phyloP scores from a whole-genome alignment of 2,329 filamentous ascomycete species.

The Apiospora hydei region DNA sequence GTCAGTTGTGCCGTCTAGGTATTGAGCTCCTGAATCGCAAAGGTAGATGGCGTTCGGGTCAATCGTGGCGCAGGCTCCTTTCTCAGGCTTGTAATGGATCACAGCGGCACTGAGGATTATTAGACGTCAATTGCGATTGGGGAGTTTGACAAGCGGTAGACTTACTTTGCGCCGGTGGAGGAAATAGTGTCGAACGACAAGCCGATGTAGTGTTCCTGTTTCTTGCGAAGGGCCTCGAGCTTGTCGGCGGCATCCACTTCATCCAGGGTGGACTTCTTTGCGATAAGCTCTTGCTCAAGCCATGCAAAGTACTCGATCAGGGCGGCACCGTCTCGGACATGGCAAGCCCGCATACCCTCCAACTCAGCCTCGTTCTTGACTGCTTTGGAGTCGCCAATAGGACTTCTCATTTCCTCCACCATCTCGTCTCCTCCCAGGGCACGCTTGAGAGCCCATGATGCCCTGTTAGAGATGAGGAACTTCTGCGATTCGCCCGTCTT shows the following conservation, averaged over 20 bases:
- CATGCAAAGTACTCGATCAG: constrained; percentile 94
- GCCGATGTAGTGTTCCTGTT: constrained; percentile 79
- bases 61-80: constrained; percentile 80
- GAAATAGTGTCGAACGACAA: constrained; percentile 97
- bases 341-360: constrained; percentile 91
- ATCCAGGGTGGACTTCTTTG: constrained; percentile 76
- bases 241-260: constrained; percentile 94
- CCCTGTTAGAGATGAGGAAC: constrained; percentile 85
- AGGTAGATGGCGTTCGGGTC: constrained; percentile 89
- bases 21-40: constrained; percentile 98
- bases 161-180: constrained; percentile 69
- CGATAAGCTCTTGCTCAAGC: constrained; percentile 87
- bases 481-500: constrained; percentile 59
- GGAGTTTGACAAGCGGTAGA: not conserved
- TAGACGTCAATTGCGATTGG: not conserved
- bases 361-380: constrained; percentile 92
- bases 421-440: constrained; percentile 85
- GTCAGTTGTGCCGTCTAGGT: constrained; percentile 93
- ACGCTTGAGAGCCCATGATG: constrained; percentile 90
- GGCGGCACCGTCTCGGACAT: constrained; percentile 91
- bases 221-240: constrained; percentile 76
- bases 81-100: constrained; percentile 94
- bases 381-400: constrained; percentile 89
- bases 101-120: constrained; percentile 79
- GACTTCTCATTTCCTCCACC: constrained; percentile 87